Base-by-base conservation (phyloP, 306 rosid species). In the Sicyos edulis region DNA sequence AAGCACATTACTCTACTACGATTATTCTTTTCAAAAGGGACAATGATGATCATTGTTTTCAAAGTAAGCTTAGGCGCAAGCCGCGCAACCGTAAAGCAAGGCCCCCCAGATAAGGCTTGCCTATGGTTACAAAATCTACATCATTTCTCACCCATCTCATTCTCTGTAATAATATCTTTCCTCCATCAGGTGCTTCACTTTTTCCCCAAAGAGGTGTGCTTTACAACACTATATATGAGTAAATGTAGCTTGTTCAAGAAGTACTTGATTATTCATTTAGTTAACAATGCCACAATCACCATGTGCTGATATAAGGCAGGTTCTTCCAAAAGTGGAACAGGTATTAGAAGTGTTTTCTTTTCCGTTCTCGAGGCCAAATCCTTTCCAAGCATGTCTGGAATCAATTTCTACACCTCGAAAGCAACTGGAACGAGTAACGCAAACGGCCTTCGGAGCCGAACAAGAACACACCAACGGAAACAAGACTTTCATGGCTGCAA, bases 401-500 rank as follows among this genome's bases (percentile, higher is more conserved):
- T n/a, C n/a, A n/a, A n/a, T n/a, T n/a, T n/a, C n/a, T n/a, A n/a
- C n/a, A n/a, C n/a, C n/a, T n/a, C n/a, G n/a, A n/a, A n/a, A n/a
- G n/a, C n/a, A n/a, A n/a, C n/a, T n/a, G n/a, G n/a, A n/a, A n/a
- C n/a, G n/a, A n/a, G n/a, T n/a, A n/a, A n/a, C n/a, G n/a, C n/a
- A n/a, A n/a, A n/a, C n/a, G n/a, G n/a, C n/a, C n/a, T n/a, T n/a
- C n/a, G n/a, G n/a, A n/a, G n/a, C n/a, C n/a, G n/a, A n/a, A n/a
- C n/a, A n/a, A n/a, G n/a, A n/a, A n/a, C n/a, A n/a, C n/a, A n/a
- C n/a, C n/a, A n/a, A n/a, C n/a, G n/a, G n/a, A n/a, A n/a, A n/a
- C n/a, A n/a, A n/a, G n/a, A n/a, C n/a, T n/a, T n/a, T n/a, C 44
- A 88, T 84, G 75, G 92, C 83, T 62, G 91, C 89, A 70, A 72